phyloP scores from a whole-genome alignment of 768 basidiomycete species.

The Galerina sulciceps region DNA sequence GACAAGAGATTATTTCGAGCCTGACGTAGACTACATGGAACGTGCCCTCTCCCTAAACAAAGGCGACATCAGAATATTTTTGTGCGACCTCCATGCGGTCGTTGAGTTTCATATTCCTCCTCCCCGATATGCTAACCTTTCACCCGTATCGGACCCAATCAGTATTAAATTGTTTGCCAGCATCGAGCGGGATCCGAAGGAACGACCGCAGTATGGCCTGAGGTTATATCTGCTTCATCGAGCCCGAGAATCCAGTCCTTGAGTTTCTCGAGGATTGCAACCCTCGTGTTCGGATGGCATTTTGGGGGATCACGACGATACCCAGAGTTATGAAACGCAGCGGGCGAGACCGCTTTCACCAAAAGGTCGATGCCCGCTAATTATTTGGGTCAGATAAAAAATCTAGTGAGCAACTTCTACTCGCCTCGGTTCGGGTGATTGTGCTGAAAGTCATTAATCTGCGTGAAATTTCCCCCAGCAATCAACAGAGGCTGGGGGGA shows the following conservation, averaged over 20 bases:
- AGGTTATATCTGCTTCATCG: no score
- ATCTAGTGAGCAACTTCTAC: no score
- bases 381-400: background rate
- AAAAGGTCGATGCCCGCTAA: background rate
- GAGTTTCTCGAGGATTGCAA: constrained; percentile 9
- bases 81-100: constrained; percentile 5
- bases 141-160: no score
- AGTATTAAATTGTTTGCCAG: no score
- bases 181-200: no score
- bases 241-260: background rate
- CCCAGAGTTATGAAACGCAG: constrained; percentile 12
- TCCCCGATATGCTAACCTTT: no score
- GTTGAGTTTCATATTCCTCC: no score
- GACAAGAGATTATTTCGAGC: background rate
- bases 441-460: no score
- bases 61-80: background rate
- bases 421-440: no score
- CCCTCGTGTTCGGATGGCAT: constrained; percentile 5
- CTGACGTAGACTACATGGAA: background rate
- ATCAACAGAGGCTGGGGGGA: no score
- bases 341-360: background rate
- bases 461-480: no score
- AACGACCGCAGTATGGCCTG: no score
- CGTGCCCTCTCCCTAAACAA: background rate
- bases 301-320: constrained; percentile 5